Evolutionary conservation across 306 rosid species (phyloP).

Genomic region (Trifolium pratense): DNA sequence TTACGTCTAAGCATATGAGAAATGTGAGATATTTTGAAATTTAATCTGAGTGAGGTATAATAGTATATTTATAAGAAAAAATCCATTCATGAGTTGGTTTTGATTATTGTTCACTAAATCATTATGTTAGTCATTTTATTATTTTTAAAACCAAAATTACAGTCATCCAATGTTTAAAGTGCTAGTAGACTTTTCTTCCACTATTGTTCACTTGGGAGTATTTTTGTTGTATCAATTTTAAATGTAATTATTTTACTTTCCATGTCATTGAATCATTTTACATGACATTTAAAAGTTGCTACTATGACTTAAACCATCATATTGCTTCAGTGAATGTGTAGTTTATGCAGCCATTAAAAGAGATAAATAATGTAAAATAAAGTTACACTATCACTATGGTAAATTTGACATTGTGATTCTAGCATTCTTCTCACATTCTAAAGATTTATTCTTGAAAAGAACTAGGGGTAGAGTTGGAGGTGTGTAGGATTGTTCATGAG

Average conservation of each 20-base stretch:
- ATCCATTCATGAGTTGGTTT: too few species aligned
- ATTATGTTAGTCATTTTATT: too few species aligned
- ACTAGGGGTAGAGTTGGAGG: background rate
- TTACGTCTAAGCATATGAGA: too few species aligned
- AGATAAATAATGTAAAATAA: background rate
- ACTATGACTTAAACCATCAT: background rate
- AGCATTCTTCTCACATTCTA: background rate
- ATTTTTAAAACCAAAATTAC: too few species aligned
- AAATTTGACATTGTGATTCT: slow-evolving; percentile 21
- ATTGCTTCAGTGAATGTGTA: background rate
- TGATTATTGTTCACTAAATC: too few species aligned
- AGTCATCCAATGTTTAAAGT: too few species aligned
- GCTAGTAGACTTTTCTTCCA: too few species aligned
- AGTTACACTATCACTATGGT: slow-evolving; percentile 24
- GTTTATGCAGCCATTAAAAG: background rate
- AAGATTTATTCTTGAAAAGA: slow-evolving; percentile 24
- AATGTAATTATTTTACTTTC: background rate
- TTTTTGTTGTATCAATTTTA: too few species aligned
- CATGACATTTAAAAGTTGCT: background rate
- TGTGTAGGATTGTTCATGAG: background rate
- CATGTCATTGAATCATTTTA: background rate
- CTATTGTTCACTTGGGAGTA: too few species aligned
- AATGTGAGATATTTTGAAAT: too few species aligned
- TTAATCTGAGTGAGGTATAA: too few species aligned
- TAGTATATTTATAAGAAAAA: too few species aligned